Base-by-base conservation (phyloP, 371 early-diverging fungal genomes). In the Sporodiniella umbellata region DNA sequence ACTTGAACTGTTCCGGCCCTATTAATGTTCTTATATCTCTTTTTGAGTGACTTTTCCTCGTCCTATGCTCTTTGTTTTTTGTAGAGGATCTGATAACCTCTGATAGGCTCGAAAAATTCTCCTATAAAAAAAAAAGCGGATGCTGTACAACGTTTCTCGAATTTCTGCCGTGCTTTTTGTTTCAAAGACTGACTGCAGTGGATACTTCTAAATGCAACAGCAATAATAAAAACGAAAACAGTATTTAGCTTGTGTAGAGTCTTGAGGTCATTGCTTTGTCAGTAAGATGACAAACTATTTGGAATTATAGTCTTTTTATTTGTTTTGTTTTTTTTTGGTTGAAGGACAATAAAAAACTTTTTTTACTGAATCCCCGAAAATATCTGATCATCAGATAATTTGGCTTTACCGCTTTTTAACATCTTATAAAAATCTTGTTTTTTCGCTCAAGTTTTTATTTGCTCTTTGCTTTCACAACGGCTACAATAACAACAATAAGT, bases 351-450 rank as follows among this genome's bases (percentile, higher is more conserved):
- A 48, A 23, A 26, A 43, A 40, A 17, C n/a, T 14, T 33, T 31
- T 19, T 12, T n/a, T n/a, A n/a, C n/a, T n/a, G 21, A 19, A 42
- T 48, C 45, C 40, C 48, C 48, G 48, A 17, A 45, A 54, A 54
- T 55, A 55, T 55, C 55, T 33, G 55, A 55, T 55, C 48, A 55
- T 55, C 55, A 55, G 55, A 55, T 55, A 48, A 42, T 26, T 19
- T 24, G 14, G 12, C 23, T 22, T 15, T 12, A 5, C n/a, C 14
- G 2, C 24, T 14, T 22, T 40, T 5, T 15, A 43, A 21, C 19
- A 21, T 18, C 17, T 26, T 42, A 31, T 42, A 8, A 18, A 40
- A 33, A 21, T 43, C 47, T 18, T 22, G 8, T 15, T 15, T 10
- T 25, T 54, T 8, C 5, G 26, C 15, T 11, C n/a, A 28, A 30